A percentile compares a stretch with the other conserved stretches of the same genome.
Conservation (phyloP, 1,139 yeast species). For the Saccharomyces pastorianus region DNA sequence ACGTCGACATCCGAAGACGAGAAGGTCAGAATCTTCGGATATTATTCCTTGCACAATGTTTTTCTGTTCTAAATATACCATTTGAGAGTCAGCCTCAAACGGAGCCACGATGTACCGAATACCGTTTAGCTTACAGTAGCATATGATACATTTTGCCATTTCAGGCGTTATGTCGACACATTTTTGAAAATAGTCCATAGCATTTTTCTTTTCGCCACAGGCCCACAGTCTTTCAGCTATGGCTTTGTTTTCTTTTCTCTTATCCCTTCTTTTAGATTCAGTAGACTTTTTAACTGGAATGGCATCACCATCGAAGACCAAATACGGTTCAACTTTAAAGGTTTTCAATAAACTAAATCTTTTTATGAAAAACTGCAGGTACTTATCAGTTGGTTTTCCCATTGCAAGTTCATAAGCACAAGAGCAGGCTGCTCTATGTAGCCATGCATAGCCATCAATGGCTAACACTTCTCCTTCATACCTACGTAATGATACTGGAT, state of each 20-base stretch:
- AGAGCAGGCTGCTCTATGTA: constrained; percentile 74
- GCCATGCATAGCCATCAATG: constrained; percentile 94
- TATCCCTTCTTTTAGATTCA: constrained; percentile 52
- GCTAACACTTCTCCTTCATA: constrained; percentile 77
- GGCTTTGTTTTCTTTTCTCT: constrained; percentile 49
- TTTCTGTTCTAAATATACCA: constrained; percentile 75
- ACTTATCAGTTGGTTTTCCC: constrained; percentile 61
- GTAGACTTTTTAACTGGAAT: constrained; percentile 74
- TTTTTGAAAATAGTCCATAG: constrained; percentile 64
- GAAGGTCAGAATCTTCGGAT: constrained; percentile 89
- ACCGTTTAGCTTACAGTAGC: constrained; percentile 50
- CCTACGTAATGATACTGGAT: constrained; percentile 46
- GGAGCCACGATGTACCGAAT: constrained; percentile 89
- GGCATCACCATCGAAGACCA: constrained; percentile 91
- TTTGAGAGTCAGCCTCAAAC: constrained; percentile 95
- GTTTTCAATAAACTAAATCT: constrained; percentile 57
- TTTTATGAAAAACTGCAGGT: constrained; percentile 50
- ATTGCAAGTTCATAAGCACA: constrained; percentile 81
- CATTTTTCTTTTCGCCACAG: constrained; percentile 49
- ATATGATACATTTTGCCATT: constrained; percentile 83
- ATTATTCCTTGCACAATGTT: constrained; percentile 79
- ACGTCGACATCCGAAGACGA: constrained; percentile 75
- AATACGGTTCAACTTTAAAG: constrained; percentile 70
- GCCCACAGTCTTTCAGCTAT: constrained; percentile 45
- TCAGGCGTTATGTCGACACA: constrained; percentile 83